Evolutionary conservation across 1,284 basidiomycete genomes (phyloP).

Genomic region (Mrakiaceae sp.): DNA sequence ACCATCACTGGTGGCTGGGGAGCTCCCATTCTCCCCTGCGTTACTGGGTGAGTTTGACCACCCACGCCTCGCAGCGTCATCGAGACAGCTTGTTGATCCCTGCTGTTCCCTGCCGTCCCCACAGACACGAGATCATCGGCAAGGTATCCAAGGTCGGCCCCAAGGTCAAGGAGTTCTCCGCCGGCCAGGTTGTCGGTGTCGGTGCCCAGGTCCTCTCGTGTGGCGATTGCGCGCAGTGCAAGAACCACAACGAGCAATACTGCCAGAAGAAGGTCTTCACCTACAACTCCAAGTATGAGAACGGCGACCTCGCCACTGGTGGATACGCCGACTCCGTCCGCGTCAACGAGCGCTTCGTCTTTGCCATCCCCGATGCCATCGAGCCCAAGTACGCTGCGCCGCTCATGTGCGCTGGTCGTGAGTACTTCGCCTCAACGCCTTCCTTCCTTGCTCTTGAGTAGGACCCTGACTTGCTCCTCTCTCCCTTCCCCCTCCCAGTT

Average conservation of each 20-base stretch:
- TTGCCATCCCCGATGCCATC: constrained; percentile 53
- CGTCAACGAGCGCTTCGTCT: constrained; percentile 55
- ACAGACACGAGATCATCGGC: constrained; percentile 53
- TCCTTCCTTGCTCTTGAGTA: background rate
- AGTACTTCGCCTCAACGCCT: background rate
- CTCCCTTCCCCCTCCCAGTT: constrained; percentile 42
- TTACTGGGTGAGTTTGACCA: background rate
- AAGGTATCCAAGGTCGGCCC: constrained; percentile 44
- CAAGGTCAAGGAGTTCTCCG: constrained; percentile 47
- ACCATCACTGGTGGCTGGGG: constrained; percentile 42
- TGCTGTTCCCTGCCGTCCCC: background rate
- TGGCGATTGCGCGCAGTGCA: constrained; percentile 38
- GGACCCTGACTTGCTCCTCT: background rate
- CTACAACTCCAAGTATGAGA: constrained; percentile 43
- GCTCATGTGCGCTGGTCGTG: constrained; percentile 23
- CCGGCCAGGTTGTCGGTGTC: constrained; percentile 53
- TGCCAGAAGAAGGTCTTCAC: constrained; percentile 32
- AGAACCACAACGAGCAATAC: constrained; percentile 37
- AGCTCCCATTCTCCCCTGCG: constrained; percentile 3
- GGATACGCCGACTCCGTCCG: constrained; percentile 58
- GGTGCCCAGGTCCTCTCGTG: constrained; percentile 50
- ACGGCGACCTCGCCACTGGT: constrained; percentile 41
- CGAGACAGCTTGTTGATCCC: background rate
- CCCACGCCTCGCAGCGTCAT: background rate
- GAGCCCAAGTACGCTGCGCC: constrained; percentile 44